These are phyloP conservation scores for Leishmania amazonensis DNA, from an alignment of 208 protist genomes.

Conservation along the genomic window DNA sequence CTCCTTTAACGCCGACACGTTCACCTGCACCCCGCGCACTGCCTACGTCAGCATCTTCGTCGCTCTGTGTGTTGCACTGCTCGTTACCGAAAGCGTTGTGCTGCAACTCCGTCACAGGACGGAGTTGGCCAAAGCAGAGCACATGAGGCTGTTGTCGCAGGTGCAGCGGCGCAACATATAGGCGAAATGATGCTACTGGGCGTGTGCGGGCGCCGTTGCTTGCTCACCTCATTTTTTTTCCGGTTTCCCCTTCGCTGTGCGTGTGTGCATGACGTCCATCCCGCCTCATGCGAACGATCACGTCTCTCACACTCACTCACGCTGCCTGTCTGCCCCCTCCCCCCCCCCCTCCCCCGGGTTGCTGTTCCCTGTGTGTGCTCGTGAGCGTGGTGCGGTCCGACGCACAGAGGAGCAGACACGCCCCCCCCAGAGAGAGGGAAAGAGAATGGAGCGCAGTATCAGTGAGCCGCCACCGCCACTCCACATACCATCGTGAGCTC, in stretches of 20 bases:
- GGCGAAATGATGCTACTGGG: neutral
- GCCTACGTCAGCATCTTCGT: constrained; percentile 24
- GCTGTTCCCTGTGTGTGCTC: neutral
- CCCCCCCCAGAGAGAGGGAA: neutral
- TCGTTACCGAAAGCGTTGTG: constrained; percentile 43
- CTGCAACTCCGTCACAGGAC: constrained; percentile 35
- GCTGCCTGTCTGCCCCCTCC: no score
- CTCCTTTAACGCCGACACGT: constrained; percentile 41
- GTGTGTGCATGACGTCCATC: neutral
- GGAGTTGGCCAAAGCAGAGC: constrained; percentile 31
- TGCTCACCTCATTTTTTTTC: neutral
- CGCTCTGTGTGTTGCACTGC: constrained; percentile 30
- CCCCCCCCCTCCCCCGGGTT: no score
- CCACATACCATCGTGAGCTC: neutral
- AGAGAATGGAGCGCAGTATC: neutral
- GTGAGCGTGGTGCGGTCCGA: neutral
- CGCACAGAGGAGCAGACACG: neutral
- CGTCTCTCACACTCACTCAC: neutral
- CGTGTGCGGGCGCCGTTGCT: neutral
- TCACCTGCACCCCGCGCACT: constrained; percentile 40
- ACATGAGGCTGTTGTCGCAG: constrained; percentile 42
- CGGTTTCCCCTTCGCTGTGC: neutral
- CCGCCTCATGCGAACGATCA: neutral
- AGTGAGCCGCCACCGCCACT: neutral
- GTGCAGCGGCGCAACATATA: constrained; percentile 35